These are phyloP conservation scores for Melanomma pulvis-pyrius DNA, from an alignment of 495 filamentous ascomycete genomes.

Conservation along the genomic window DNA sequence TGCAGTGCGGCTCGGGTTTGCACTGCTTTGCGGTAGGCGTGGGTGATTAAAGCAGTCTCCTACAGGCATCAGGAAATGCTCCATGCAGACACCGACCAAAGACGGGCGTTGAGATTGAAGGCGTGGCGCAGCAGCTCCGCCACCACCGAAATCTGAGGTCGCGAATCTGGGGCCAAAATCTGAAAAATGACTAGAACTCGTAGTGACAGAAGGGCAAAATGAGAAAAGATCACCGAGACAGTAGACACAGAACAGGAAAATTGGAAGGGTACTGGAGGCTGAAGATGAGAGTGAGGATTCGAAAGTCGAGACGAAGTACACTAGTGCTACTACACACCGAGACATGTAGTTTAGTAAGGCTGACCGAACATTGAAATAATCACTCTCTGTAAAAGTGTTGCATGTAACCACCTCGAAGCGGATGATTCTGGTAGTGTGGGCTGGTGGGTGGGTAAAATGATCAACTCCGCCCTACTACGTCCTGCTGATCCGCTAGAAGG, in stretches of 20 bases:
- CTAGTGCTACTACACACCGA: neutral
- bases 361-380: neutral
- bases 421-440: too few relatives aligned
- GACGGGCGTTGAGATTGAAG: neutral
- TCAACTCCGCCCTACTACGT: too few relatives aligned
- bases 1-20: neutral
- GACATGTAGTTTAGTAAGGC: neutral
- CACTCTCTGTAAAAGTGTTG: neutral
- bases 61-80: neutral
- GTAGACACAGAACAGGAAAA: neutral
- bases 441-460: too few relatives aligned
- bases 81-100: neutral
- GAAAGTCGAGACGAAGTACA: neutral
- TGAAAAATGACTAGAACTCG: neutral
- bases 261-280: neutral
- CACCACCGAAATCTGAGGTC: neutral
- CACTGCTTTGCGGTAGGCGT: neutral
- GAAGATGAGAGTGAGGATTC: neutral
- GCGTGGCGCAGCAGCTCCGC: conserved; percentile 2
- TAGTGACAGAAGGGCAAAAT: neutral
- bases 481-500: too few relatives aligned
- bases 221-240: neutral
- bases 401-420: too few relatives aligned
- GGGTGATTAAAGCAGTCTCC: neutral
- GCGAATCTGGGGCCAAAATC: conserved; percentile 1